These are phyloP conservation scores for Sphaerulina vaccinii DNA, from an alignment of 2,329 filamentous ascomycete genomes.

Conservation along the genomic window DNA sequence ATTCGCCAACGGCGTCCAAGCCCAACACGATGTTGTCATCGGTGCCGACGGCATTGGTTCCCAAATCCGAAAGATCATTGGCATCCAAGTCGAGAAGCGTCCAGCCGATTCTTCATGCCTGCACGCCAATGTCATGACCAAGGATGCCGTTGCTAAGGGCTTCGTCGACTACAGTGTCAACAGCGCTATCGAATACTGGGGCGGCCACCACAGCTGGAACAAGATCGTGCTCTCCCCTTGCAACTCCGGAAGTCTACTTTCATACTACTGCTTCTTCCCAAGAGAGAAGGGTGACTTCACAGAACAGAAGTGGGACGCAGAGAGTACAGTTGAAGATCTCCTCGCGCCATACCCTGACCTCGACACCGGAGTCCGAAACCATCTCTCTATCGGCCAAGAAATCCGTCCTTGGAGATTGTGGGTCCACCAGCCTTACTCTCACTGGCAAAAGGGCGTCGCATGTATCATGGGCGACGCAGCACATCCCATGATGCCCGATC, in stretches of 20 bases:
- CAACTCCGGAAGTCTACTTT: constrained; percentile 63
- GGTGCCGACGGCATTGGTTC: constrained; percentile 69
- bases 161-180: constrained; percentile 63
- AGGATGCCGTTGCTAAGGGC: constrained; percentile 59
- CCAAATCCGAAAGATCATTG: constrained; percentile 60
- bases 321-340: constrained; percentile 54
- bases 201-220: constrained; percentile 61
- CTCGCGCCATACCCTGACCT: constrained; percentile 61
- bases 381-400: constrained; percentile 61
- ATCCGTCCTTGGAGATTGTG: constrained; percentile 66
- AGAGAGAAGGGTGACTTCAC: constrained; percentile 60
- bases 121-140: constrained; percentile 63
- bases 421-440: constrained; percentile 63
- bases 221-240: constrained; percentile 72
- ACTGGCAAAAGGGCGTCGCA: constrained; percentile 52
- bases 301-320: constrained; percentile 59
- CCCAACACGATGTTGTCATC: constrained; percentile 59
- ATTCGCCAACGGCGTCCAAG: constrained; percentile 54
- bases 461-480: constrained; percentile 66
- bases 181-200: constrained; percentile 68
- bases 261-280: constrained; percentile 70
- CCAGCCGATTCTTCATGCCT: constrained; percentile 62
- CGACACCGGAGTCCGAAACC: constrained; percentile 56
- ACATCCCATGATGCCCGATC: constrained; percentile 65
- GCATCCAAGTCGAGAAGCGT: constrained; percentile 60